Evolutionary conservation across 2,329 filamentous ascomycete species (phyloP).

Genomic region (Hirsutella thompsonii): DNA sequence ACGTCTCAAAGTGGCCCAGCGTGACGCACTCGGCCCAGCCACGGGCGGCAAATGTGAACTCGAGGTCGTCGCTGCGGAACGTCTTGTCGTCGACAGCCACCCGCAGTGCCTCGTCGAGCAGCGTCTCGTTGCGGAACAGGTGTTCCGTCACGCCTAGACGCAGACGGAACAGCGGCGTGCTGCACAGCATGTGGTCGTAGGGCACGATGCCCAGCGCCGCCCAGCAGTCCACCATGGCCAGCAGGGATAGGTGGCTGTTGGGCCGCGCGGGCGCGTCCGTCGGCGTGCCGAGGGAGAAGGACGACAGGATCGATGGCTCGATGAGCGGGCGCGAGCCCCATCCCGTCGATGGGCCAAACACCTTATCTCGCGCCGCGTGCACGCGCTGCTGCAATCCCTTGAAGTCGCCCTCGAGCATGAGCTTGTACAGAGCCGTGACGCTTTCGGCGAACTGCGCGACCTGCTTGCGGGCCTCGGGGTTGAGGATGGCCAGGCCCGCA

Average conservation of each 20-base stretch:
- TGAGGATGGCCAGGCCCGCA: slow-evolving; percentile 90
- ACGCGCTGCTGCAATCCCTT: slow-evolving; percentile 64
- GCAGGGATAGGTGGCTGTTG: slow-evolving; percentile 86
- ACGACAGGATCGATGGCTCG: slow-evolving; percentile 74
- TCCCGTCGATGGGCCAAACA: slow-evolving; percentile 57
- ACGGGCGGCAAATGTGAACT: slow-evolving; percentile 93
- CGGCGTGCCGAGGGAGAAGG: slow-evolving; percentile 69
- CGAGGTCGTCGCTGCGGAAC: slow-evolving; percentile 89
- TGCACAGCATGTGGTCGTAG: slow-evolving; percentile 99
- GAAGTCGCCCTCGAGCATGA: slow-evolving; percentile 81
- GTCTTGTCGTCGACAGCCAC: slow-evolving; percentile 82
- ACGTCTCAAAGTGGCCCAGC: slow-evolving; percentile 85
- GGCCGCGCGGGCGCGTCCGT: slow-evolving; percentile 46
- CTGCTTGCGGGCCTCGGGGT: slow-evolving; percentile 82
- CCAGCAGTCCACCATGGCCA: slow-evolving; percentile 99
- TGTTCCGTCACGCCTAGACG: slow-evolving; percentile 97
- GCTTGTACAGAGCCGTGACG: slow-evolving; percentile 88
- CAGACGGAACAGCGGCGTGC: slow-evolving; percentile 89
- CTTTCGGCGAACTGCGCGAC: slow-evolving; percentile 88
- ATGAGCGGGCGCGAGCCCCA: slow-evolving; percentile 57
- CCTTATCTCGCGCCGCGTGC: slow-evolving; percentile 49
- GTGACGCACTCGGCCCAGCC: slow-evolving; percentile 93
- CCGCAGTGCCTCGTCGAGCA: slow-evolving; percentile 74
- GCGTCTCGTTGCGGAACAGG: slow-evolving; percentile 68
- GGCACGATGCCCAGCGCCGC: slow-evolving; percentile 84